These are phyloP conservation scores for Hypoxylon sp. DNA, from an alignment of 2,329 filamentous ascomycete genomes.

Conservation along the genomic window DNA sequence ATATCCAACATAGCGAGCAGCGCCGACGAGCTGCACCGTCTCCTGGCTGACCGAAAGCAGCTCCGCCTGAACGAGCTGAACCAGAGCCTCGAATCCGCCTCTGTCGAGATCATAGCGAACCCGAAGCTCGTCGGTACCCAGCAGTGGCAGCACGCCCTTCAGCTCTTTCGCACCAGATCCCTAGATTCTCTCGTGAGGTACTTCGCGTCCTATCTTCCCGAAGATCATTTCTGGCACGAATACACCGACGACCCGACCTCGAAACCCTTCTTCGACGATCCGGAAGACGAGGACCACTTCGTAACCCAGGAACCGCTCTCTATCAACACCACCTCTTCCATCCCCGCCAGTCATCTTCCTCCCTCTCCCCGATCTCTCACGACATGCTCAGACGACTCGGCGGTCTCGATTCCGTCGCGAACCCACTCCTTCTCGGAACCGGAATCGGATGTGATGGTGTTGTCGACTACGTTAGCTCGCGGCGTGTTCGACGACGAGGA, in stretches of 20 bases:
- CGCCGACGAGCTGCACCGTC: constrained; percentile 61
- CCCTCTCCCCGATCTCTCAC: constrained; percentile 60
- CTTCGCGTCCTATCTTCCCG: constrained; percentile 66
- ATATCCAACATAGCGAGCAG: constrained; percentile 60
- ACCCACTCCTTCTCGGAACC: constrained; percentile 62
- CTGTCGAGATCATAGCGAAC: constrained; percentile 68
- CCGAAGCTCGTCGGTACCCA: constrained; percentile 64
- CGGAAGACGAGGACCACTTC: constrained; percentile 48
- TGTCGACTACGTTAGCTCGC: constrained; percentile 46
- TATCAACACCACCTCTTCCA: constrained; percentile 40
- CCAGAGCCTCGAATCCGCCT: constrained; percentile 62
- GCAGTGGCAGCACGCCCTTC: constrained; percentile 65
- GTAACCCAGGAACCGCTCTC: constrained; percentile 57
- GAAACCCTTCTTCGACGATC: constrained; percentile 52
- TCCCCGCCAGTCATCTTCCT: constrained; percentile 48
- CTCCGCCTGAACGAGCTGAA: constrained; percentile 64
- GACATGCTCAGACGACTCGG: constrained; percentile 55
- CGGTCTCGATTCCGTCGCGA: constrained; percentile 54
- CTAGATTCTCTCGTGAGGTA: constrained; percentile 68
- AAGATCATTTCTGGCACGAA: constrained; percentile 55
- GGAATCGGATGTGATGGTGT: constrained; percentile 52
- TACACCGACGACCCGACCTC: constrained; percentile 43
- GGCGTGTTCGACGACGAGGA: constrained; percentile 53
- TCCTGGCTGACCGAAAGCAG: constrained; percentile 62
- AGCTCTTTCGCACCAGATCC: constrained; percentile 66